A percentile compares a stretch with the other conserved stretches of the same genome.
phyloP scores from a whole-genome alignment of 1,139 yeast species.

The Yamadazyma jaroonii region DNA sequence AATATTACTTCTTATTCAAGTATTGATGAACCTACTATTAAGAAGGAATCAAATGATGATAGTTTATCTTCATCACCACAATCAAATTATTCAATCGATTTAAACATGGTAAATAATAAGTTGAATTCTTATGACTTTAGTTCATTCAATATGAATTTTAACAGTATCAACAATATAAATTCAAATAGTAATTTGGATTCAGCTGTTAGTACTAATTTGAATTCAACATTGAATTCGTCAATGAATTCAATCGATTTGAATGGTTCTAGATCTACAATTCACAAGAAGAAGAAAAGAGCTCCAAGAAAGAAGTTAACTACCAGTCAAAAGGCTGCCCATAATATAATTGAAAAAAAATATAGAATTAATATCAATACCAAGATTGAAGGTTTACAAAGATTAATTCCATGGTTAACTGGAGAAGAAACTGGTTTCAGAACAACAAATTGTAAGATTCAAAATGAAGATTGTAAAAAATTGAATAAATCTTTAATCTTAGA shows the following conservation, averaged over 20 bases:
- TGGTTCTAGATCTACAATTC: background rate
- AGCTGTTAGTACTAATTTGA: background rate
- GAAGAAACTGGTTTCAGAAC: constrained; percentile 61
- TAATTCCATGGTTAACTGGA: constrained; percentile 61
- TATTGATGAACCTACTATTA: background rate
- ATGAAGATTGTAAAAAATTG: constrained; percentile 29
- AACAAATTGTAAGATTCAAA: constrained; percentile 16
- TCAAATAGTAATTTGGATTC: background rate
- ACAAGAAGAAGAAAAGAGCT: constrained; percentile 33
- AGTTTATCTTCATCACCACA: background rate
- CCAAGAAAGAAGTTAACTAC: constrained; percentile 58
- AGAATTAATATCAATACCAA: constrained; percentile 71
- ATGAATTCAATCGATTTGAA: background rate
- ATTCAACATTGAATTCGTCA: background rate
- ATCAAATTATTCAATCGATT: constrained; percentile 6
- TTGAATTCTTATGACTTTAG: constrained; percentile 4
- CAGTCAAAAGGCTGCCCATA: constrained; percentile 69
- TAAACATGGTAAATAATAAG: constrained; percentile 12
- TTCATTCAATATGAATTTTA: background rate
- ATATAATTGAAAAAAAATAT: constrained; percentile 67
- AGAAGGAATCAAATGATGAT: background rate
- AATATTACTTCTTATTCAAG: constrained; percentile 2
- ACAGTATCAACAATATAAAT: background rate
- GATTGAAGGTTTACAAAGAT: constrained; percentile 61
- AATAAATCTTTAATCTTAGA: constrained; percentile 67